Conservation (phyloP, 306 rosid genomes). For the Cyamopsis tetragonoloba region DNA sequence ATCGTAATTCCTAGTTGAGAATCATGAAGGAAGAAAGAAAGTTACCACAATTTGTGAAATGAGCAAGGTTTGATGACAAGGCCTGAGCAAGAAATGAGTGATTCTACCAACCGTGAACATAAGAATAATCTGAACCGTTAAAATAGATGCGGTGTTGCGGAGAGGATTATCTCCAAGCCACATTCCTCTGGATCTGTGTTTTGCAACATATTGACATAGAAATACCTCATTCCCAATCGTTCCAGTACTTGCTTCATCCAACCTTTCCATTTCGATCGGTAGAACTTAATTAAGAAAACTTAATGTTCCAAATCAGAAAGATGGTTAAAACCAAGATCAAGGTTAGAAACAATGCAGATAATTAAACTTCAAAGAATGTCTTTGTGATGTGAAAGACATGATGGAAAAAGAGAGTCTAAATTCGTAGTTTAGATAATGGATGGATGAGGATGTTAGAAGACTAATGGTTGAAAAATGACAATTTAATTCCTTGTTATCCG, state of each 20-base stretch:
- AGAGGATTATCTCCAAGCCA: constrained; percentile 20
- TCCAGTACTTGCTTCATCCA: background rate
- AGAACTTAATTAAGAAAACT: background rate
- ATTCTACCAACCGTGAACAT: constrained; percentile 3
- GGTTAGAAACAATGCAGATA: background rate
- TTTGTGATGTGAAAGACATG: background rate
- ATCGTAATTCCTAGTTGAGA: background rate
- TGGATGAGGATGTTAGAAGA: constrained; percentile 17
- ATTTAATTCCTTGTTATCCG: background rate
- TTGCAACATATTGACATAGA: background rate
- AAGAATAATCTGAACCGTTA: background rate
- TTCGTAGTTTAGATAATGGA: constrained; percentile 10
- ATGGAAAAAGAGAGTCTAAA: background rate
- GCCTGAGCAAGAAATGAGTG: constrained; percentile 21
- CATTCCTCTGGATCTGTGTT: background rate
- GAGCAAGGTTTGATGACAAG: constrained; percentile 21
- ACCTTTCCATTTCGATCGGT: constrained; percentile 5
- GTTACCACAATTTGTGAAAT: constrained; percentile 28
- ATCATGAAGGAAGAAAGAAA: background rate
- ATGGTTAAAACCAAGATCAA: background rate
- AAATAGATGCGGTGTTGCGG: background rate
- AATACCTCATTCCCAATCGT: background rate
- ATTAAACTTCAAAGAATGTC: background rate
- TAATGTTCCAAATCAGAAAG: background rate
- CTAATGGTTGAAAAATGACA: constrained; percentile 30